Base-by-base conservation (phyloP, 2,329 filamentous ascomycete genomes). In the Lachnellula subtilissima region DNA sequence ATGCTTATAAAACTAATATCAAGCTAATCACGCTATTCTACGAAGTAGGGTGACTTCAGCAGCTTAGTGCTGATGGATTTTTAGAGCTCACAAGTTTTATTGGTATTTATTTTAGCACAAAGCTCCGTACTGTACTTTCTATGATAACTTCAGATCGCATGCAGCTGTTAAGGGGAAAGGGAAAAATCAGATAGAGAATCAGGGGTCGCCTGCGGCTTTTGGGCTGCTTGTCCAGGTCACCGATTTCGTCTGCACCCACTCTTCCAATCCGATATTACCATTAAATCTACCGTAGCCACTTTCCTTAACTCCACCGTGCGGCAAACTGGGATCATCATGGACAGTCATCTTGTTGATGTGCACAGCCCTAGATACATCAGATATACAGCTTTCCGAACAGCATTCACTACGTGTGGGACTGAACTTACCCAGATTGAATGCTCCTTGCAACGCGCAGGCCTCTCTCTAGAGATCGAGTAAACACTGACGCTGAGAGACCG, bases 301-400 rank as follows among this genome's bases (percentile, higher is more conserved):
- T 9, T 73, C 72, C 73, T 87, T 87, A 50, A 76, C 77, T 12
- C 62, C 86, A 8, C 86, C 85, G 64, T 88, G 84, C 0, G 85
- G 84, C 58, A 88, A 68, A 0, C 71, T 73, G 4, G 78, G 68
- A 69, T 88, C 85, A 59, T 88, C 85, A 60, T 87, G 83, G 5
- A 88, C 71, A 3, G 78, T 84, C 76, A 85, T 81, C 50, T 73
- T 73, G 68, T 88, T 89, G 67, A 88, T 86, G 59, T 87, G 85
- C 25, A 85, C 81, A 6, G 82, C 81, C 12, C 84, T 89, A 19
- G 79, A 78, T 35, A 22, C 2, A 15, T 50, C 37, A 50, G 48
- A 12, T 19, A 9, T 5, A 32, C 17, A 22, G 25, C 25, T 25
- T 36, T 9, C 2, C 11, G 17, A n/a, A 25, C n/a, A 12, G 14